Conservation (phyloP, 2,329 filamentous ascomycete genomes). For the Lecanicillium sp. region DNA sequence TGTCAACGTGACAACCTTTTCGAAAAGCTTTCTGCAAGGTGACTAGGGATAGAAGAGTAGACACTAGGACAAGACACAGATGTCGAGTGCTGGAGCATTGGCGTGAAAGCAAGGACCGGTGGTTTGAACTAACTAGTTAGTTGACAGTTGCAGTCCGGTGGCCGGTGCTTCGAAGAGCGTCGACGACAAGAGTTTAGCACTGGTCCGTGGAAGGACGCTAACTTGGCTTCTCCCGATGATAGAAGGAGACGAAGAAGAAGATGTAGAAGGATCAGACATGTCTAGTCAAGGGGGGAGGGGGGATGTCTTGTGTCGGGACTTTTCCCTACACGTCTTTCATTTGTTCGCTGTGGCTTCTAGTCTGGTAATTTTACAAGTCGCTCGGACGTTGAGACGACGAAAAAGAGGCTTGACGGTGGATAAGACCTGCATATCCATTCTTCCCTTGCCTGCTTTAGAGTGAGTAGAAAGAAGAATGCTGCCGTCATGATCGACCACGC, state of each 20-base stretch:
- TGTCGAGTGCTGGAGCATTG: not conserved
- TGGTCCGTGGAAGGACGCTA: not conserved
- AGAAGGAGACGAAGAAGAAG: not conserved
- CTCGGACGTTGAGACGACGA: not conserved
- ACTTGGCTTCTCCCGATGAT: not conserved
- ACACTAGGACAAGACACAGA: no score
- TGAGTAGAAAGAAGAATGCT: no score
- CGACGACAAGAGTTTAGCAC: not conserved
- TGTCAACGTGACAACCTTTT: no score
- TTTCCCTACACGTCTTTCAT: slow-evolving; percentile 3
- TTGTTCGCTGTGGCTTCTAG: slow-evolving; percentile 4
- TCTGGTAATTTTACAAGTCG: not conserved
- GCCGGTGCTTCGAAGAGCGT: not conserved
- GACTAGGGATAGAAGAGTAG: no score
- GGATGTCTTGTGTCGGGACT: no score
- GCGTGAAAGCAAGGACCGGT: not conserved
- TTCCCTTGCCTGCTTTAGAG: no score
- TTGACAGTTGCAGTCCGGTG: no score
- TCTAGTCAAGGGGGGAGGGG: no score
- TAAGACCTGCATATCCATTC: not conserved
- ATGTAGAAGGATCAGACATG: not conserved
- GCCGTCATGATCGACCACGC: no score
- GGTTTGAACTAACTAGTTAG: no score
- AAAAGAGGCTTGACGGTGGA: not conserved
- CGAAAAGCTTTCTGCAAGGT: no score